Percentiles rank a stretch among this genome's conserved stretches.
Evolutionary conservation across 371 early-diverging fungal species (phyloP).

Genomic region (Mycotypha africana): DNA sequence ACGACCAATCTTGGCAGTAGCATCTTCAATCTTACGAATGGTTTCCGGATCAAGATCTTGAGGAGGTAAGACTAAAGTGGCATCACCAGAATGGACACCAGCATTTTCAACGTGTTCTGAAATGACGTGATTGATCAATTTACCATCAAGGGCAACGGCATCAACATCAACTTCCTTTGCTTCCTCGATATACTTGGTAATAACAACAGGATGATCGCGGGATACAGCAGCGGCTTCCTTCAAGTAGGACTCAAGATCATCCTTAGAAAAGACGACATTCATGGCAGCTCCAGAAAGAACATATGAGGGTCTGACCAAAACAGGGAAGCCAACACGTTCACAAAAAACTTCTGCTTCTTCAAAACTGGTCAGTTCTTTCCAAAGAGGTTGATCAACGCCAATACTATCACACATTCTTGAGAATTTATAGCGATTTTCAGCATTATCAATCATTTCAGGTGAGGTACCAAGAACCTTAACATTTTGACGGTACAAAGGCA

Average conservation of each 20-base stretch:
- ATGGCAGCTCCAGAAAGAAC: constrained; percentile 96
- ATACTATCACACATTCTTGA: constrained; percentile 90
- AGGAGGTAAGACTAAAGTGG: constrained; percentile 89
- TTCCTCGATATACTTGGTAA: constrained; percentile 92
- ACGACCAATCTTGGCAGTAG: constrained; percentile 84
- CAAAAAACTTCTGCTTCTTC: constrained; percentile 84
- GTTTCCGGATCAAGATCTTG: constrained; percentile 89
- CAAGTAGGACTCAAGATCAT: constrained; percentile 76
- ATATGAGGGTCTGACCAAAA: constrained; percentile 93
- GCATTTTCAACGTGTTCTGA: constrained; percentile 96
- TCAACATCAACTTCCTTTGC: constrained; percentile 97
- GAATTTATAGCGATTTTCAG: constrained; percentile 95
- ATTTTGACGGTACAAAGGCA: constrained; percentile 77
- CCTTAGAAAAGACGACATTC: constrained; percentile 85
- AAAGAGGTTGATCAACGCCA: constrained; percentile 92
- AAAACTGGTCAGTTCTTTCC: constrained; percentile 87
- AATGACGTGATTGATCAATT: constrained; percentile 83
- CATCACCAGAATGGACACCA: constrained; percentile 97
- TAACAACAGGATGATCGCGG: constrained; percentile 90
- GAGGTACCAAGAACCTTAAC: constrained; percentile 89
- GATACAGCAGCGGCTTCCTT: constrained; percentile 86
- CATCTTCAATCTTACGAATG: constrained; percentile 77
- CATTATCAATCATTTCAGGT: constrained; percentile 91
- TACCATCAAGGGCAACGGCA: constrained; percentile 88
- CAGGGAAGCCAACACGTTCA: constrained; percentile 85